phyloP scores from a whole-genome alignment of 805 yeast species.

The Wickerhamomyces xylosicus region DNA sequence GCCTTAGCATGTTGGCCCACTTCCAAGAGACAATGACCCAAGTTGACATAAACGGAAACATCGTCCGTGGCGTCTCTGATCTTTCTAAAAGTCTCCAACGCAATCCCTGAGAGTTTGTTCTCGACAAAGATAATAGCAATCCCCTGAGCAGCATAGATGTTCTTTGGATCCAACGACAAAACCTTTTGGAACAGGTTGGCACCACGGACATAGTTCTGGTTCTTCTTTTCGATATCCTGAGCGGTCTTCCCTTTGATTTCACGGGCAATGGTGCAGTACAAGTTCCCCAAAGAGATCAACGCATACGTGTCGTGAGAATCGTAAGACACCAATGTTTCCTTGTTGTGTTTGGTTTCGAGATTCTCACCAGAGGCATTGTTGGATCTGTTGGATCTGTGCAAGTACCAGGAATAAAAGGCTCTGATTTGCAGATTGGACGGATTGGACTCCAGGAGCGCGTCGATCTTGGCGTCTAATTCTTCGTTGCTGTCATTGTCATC shows the following conservation, averaged over 20 bases:
- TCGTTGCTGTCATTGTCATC: conserved; percentile 1
- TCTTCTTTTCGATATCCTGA: conserved; percentile 45
- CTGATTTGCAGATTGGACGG: conserved; percentile 71
- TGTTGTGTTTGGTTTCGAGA: conserved; percentile 69
- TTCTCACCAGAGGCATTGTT: conserved; percentile 34
- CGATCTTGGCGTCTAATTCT: conserved; percentile 40
- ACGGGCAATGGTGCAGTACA: conserved; percentile 74
- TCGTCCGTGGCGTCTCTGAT: conserved; percentile 82
- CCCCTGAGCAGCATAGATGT: conserved; percentile 97
- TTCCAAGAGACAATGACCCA: conserved; percentile 82
- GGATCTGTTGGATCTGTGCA: conserved; percentile 35
- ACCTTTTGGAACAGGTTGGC: conserved; percentile 88
- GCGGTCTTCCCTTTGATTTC: conserved; percentile 45
- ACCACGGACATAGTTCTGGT: conserved; percentile 78
- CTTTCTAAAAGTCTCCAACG: conserved; percentile 79
- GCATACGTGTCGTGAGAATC: conserved; percentile 90
- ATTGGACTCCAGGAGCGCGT: conserved; percentile 39
- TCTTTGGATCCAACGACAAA: conserved; percentile 67
- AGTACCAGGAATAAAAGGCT: conserved; percentile 87
- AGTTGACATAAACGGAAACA: conserved; percentile 69
- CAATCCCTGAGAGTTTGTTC: conserved; percentile 60
- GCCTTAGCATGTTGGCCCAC: conserved; percentile 77
- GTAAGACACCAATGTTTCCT: conserved; percentile 69
- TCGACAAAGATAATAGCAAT: conserved; percentile 89
- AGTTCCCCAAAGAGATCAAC: conserved; percentile 78